phyloP scores from a whole-genome alignment of 2,329 filamentous ascomycete species.

The Sarocladium kiliense region DNA sequence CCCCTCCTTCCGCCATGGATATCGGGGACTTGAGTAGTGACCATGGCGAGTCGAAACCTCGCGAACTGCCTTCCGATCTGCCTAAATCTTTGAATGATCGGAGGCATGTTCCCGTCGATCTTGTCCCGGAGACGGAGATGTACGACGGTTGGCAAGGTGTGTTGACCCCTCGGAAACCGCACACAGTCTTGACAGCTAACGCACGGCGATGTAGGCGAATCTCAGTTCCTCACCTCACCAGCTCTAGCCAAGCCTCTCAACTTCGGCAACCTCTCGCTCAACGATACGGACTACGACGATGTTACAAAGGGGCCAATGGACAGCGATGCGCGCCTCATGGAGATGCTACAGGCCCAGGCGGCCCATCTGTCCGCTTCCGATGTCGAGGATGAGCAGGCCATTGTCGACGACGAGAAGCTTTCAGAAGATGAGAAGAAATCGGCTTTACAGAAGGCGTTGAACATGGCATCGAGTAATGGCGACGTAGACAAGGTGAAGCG shows the following conservation, averaged over 20 bases:
- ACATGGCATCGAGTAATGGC: constrained; percentile 95
- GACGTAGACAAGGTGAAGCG: constrained; percentile 76
- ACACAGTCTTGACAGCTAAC: constrained; percentile 17
- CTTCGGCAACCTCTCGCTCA: constrained; percentile 75
- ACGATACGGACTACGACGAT: constrained; percentile 69
- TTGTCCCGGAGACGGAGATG: constrained; percentile 83
- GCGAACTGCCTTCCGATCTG: constrained; percentile 71
- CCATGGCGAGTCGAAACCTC: constrained; percentile 39
- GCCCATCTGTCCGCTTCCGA: constrained; percentile 70
- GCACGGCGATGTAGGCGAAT: constrained; percentile 62
- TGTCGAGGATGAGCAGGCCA: constrained; percentile 73
- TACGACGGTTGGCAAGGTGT: constrained; percentile 97
- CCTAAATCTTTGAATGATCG: constrained; percentile 91
- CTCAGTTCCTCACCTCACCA: constrained; percentile 87
- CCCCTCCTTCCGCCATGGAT: constrained; percentile 51
- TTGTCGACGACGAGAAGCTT: constrained; percentile 69
- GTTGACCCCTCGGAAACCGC: constrained; percentile 18
- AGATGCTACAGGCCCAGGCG: constrained; percentile 92
- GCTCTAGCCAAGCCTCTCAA: constrained; percentile 77
- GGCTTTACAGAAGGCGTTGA: constrained; percentile 79
- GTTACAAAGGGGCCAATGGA: constrained; percentile 55
- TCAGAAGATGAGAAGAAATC: constrained; percentile 72
- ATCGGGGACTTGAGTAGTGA: constrained; percentile 43
- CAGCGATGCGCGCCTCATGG: constrained; percentile 83
- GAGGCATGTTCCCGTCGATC: constrained; percentile 56